Evolutionary conservation across 2,329 filamentous ascomycete genomes (phyloP), one percentile per base, ranked within the genome.

Genomic region (Xylaria sp.): DNA sequence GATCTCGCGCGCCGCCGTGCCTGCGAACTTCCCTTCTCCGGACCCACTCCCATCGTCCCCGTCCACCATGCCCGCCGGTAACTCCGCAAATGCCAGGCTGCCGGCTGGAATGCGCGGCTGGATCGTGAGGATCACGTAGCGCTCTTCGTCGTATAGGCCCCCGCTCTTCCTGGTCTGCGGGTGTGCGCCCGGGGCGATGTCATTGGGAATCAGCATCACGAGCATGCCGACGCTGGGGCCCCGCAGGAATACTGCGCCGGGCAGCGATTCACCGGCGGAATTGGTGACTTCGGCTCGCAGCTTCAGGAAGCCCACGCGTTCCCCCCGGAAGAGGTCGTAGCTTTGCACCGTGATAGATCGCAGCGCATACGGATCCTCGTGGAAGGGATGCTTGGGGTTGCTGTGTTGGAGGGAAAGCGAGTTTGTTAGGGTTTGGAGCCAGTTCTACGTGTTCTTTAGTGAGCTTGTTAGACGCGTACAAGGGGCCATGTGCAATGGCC

Each of bases 151-250:
- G 50, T 50, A 36, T 17, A 20, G 29, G 7, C 29, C 47, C 2
- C 22, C 63, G 13, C 25, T 29, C 17, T 27, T 42, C 9, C 33
- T 42, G 17, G 20, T 9, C 15, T 47, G 15, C 81, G 75, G 0
- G 74, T 78, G 1, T 5, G 47, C 72, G 75, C 17, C 69, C 61
- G 5, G 5, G 9, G 74, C 56, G 1, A 72, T 77, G 72, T 88
- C 86, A 55, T 87, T 83, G 0, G 86, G 86, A 7, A 86, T 71
- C 7, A 87, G 80, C 72, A 87, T 81, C 31, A 88, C 81, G 9
- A 90, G 81, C 83, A 90, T 86, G 27, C 82, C 87, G 49, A 90
- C 87, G 72, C 83, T 85, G n/a, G 86, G 83, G 0, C 88, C 88
- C 42, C 88, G 83, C 1, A 90, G 80, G 66, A 90, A 86, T 0